A percentile compares a stretch with the other conserved stretches of the same genome.
Conservation (phyloP, 2,329 filamentous ascomycete genomes). For the Blastomyces silverae region DNA sequence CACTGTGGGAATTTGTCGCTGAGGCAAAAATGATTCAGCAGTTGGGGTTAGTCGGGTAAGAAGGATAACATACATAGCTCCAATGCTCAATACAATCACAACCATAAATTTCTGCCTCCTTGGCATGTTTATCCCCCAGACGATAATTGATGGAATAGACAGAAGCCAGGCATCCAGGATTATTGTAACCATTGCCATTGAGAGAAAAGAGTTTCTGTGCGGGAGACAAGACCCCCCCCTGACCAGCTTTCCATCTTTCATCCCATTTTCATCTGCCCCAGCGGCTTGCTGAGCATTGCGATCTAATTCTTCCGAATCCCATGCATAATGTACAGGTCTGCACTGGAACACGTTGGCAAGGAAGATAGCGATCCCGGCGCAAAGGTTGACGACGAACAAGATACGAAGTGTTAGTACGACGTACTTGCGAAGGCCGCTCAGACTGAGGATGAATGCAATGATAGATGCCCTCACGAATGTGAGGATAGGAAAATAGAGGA, state of each 20-base stretch:
- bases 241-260: slow-evolving; percentile 15
- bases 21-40: background rate
- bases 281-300: slow-evolving; percentile 9
- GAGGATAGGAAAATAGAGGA: slow-evolving; percentile 17
- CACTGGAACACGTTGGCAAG: slow-evolving; percentile 40
- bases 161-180: slow-evolving; percentile 38
- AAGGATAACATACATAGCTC: slow-evolving; percentile 13
- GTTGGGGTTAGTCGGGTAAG: background rate
- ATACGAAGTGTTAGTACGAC: slow-evolving; percentile 14
- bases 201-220: slow-evolving; percentile 31
- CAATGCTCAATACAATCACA: slow-evolving; percentile 17
- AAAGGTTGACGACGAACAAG: slow-evolving; percentile 29
- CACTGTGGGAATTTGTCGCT: too few species aligned
- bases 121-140: slow-evolving; percentile 19
- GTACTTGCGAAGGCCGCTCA: slow-evolving; percentile 14
- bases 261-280: slow-evolving; percentile 7
- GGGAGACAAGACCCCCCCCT: slow-evolving; percentile 30
- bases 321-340: slow-evolving; percentile 33
- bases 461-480: slow-evolving; percentile 17
- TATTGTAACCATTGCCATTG: slow-evolving; percentile 37
- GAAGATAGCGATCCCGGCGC: slow-evolving; percentile 35
- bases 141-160: slow-evolving; percentile 17
- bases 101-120: slow-evolving; percentile 17
- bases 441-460: slow-evolving; percentile 18
- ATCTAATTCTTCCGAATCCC: slow-evolving; percentile 23